phyloP scores from a whole-genome alignment of 2,329 filamentous ascomycete species.

The Calonectria pauciramosa region DNA sequence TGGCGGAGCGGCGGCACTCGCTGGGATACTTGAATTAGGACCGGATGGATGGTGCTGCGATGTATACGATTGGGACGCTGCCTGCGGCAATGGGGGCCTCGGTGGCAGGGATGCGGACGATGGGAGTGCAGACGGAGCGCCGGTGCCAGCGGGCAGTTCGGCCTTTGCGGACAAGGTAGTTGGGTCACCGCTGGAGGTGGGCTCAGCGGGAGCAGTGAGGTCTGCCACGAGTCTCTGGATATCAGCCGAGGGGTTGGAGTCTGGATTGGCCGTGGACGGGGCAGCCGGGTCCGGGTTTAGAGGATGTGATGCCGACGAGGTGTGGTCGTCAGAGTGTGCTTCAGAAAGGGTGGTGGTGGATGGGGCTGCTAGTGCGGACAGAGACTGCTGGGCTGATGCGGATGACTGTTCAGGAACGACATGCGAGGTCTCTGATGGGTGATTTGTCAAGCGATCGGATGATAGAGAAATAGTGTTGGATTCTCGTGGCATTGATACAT shows the following conservation, averaged over 20 bases:
- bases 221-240: conserved; percentile 59
- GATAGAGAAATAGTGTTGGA: conserved; percentile 58
- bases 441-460: conserved; percentile 55
- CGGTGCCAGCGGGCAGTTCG: conserved; percentile 44
- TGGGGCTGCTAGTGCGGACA: conserved; percentile 41
- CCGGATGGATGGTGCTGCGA: conserved; percentile 54
- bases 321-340: conserved; percentile 43
- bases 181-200: conserved; percentile 48
- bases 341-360: conserved; percentile 47
- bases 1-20: conserved; percentile 46
- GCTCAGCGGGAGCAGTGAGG: conserved; percentile 53
- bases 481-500: conserved; percentile 61
- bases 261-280: conserved; percentile 46
- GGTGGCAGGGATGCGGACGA: conserved; percentile 61
- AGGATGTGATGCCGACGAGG: conserved; percentile 38
- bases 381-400: conserved; percentile 42
- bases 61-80: conserved; percentile 53
- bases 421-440: conserved; percentile 48
- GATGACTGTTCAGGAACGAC: conserved; percentile 49
- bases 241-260: conserved; percentile 50
- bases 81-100: conserved; percentile 59
- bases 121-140: conserved; percentile 52
- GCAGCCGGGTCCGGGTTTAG: conserved; percentile 41
- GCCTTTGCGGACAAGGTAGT: conserved; percentile 42
- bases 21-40: conserved; percentile 48